These are phyloP conservation scores for Aciculosporium take DNA, from an alignment of 2,329 filamentous ascomycete genomes.

Conservation along the genomic window DNA sequence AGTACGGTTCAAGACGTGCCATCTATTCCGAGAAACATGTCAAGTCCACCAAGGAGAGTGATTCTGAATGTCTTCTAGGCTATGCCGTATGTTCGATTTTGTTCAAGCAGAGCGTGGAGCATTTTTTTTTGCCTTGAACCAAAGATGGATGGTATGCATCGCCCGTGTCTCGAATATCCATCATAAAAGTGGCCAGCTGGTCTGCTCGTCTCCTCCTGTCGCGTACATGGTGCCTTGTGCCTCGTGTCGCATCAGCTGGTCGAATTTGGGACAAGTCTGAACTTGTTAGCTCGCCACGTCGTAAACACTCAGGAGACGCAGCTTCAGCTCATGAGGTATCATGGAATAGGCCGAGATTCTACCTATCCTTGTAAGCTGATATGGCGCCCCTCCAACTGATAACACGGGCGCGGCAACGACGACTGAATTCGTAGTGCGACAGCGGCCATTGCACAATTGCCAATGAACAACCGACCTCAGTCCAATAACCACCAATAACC, in stretches of 20 bases:
- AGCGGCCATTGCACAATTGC: constrained; percentile 2
- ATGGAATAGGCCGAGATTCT: too few species aligned
- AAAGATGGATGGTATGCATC: not conserved
- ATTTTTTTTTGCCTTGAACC: not conserved
- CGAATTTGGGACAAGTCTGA: not conserved
- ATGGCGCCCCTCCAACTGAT: constrained; percentile 1
- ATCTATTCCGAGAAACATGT: not conserved
- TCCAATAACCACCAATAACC: too few species aligned
- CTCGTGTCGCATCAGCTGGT: not conserved
- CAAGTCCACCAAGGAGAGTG: not conserved
- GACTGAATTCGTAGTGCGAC: too few species aligned
- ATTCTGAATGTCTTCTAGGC: not conserved
- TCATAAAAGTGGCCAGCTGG: not conserved
- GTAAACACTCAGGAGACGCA: constrained; percentile 2
- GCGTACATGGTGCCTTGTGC: not conserved
- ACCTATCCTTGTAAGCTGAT: constrained; percentile 4
- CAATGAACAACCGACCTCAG: not conserved
- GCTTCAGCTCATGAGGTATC: too few species aligned
- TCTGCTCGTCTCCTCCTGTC: too few species aligned
- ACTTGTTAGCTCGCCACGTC: constrained; percentile 6
- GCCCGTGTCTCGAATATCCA: not conserved
- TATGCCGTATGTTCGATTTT: too few species aligned
- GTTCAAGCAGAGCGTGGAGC: not conserved
- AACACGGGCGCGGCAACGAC: not conserved
- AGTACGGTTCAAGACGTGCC: not conserved